These are phyloP conservation scores for Syncephalis fuscata DNA, from an alignment of 371 early-diverging fungal genomes.

Conservation along the genomic window DNA sequence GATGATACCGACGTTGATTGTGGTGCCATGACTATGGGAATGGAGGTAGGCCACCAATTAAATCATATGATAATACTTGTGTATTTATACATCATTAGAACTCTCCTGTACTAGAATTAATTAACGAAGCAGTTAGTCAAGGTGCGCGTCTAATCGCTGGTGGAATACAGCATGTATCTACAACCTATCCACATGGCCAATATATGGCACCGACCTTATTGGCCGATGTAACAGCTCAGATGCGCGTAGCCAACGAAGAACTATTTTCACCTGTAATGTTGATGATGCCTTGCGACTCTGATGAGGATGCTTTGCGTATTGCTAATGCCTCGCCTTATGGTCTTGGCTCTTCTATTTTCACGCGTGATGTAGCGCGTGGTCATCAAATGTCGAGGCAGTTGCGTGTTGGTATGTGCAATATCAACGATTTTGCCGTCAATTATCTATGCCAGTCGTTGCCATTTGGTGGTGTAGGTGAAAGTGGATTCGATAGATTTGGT, in stretches of 20 bases:
- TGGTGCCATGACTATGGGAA: constrained; percentile 61
- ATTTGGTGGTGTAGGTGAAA: constrained; percentile 68
- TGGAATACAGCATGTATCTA: constrained; percentile 38
- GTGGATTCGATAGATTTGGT: constrained; percentile 51
- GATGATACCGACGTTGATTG: constrained; percentile 54
- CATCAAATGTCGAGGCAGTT: constrained; percentile 39
- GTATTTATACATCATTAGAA: neutral
- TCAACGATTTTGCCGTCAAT: constrained; percentile 76
- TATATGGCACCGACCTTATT: constrained; percentile 70
- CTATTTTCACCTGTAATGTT: constrained; percentile 76
- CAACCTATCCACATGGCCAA: constrained; percentile 39
- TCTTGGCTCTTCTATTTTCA: constrained; percentile 67
- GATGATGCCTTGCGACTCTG: constrained; percentile 49
- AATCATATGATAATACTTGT: neutral
- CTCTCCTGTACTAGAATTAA: constrained; percentile 9
- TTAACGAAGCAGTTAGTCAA: constrained; percentile 49
- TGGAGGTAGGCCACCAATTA: constrained; percentile 15
- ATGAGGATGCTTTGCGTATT: constrained; percentile 51
- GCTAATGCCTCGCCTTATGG: constrained; percentile 61
- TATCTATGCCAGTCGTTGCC: constrained; percentile 60
- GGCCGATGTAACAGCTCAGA: constrained; percentile 51
- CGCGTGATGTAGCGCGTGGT: constrained; percentile 42
- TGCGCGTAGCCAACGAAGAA: constrained; percentile 60
- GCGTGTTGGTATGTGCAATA: constrained; percentile 63
- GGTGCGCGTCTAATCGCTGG: constrained; percentile 63